Conservation (phyloP, 1,139 yeast species). For the Magnusiomyces suaveolens region DNA sequence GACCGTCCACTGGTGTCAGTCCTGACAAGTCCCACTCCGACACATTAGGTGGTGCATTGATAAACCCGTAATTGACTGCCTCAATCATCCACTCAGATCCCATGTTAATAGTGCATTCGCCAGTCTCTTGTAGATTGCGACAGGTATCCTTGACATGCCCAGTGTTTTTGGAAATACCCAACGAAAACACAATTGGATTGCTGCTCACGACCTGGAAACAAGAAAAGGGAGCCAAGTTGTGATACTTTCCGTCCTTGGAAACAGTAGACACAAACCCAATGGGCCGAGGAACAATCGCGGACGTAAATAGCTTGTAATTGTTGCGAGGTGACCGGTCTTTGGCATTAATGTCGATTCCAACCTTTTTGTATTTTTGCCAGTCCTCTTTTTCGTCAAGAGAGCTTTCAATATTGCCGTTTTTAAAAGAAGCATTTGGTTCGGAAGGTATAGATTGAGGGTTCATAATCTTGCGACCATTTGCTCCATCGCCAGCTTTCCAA, state of each 20-base stretch:
- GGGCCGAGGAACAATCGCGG: constrained; percentile 50
- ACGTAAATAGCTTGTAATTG: constrained; percentile 43
- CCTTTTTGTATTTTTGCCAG: constrained; percentile 36
- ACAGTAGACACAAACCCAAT: constrained; percentile 46
- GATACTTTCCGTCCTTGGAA: constrained; percentile 37
- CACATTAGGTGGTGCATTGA: constrained; percentile 40
- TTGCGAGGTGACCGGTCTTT: constrained; percentile 35
- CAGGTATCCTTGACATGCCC: constrained; percentile 42
- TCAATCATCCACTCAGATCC: constrained; percentile 56
- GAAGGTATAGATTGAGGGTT: not conserved
- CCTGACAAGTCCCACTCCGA: constrained; percentile 51
- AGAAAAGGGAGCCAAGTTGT: constrained; percentile 51
- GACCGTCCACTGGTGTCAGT: constrained; percentile 40
- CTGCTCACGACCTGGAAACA: constrained; percentile 41
- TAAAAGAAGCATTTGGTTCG: not conserved
- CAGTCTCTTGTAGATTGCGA: constrained; percentile 40
- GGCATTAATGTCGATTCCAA: constrained; percentile 42
- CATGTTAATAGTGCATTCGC: constrained; percentile 48
- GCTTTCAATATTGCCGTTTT: not conserved
- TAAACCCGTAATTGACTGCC: constrained; percentile 47
- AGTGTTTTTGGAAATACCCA: constrained; percentile 39
- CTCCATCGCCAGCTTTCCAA: constrained; percentile 46
- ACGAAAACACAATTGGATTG: constrained; percentile 50
- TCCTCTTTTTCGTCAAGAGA: constrained; percentile 14
- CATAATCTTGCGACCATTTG: constrained; percentile 23